phyloP scores from a whole-genome alignment of 306 rosid species.

The Lablab purpureus region DNA sequence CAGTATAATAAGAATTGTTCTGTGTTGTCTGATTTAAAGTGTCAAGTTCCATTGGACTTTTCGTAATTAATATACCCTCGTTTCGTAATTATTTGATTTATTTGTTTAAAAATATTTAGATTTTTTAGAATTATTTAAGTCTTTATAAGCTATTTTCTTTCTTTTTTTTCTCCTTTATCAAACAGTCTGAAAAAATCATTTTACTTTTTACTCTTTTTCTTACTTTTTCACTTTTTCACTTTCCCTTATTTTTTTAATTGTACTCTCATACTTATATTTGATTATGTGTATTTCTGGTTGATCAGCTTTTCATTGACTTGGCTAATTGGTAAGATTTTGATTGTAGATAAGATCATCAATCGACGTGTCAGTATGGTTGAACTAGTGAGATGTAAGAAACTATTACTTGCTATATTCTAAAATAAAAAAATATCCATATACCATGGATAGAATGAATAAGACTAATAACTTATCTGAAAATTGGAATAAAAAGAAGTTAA shows the following conservation, averaged over 20 bases:
- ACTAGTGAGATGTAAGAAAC: too few relatives aligned
- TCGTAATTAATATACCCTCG: background rate
- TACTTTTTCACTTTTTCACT: background rate
- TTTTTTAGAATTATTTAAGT: background rate
- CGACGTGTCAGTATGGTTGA: too few relatives aligned
- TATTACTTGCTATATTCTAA: too few relatives aligned
- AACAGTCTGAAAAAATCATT: background rate
- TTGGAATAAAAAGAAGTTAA: slow-evolving; percentile 1
- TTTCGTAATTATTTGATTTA: background rate
- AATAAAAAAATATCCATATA: too few relatives aligned
- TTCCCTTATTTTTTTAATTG: background rate
- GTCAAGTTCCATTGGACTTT: background rate
- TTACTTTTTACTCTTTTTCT: background rate
- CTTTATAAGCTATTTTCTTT: too few relatives aligned
- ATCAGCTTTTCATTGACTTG: too few relatives aligned
- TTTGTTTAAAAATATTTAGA: background rate
- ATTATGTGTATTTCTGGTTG: too few relatives aligned
- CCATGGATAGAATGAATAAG: too few relatives aligned
- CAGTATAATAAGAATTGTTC: background rate
- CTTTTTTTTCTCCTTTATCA: background rate
- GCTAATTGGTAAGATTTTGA: too few relatives aligned
- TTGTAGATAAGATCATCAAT: too few relatives aligned
- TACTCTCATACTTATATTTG: too few relatives aligned
- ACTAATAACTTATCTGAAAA: too few relatives aligned
- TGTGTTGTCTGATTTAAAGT: background rate